These are phyloP conservation scores for Melanogaster broomeanus DNA, from an alignment of 768 basidiomycete species.

Conservation along the genomic window DNA sequence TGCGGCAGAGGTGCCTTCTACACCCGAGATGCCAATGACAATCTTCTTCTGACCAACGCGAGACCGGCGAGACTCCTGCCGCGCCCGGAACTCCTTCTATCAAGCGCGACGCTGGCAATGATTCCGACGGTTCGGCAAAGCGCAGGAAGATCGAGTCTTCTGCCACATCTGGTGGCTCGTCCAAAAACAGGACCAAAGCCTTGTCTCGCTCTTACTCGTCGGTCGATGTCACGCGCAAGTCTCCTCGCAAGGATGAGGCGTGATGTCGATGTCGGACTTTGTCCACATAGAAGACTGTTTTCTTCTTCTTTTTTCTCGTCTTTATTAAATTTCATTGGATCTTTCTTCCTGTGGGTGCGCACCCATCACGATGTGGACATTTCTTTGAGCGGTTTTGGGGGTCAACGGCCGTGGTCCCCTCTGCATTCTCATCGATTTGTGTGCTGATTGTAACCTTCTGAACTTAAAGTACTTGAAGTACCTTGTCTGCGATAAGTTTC, in stretches of 20 bases:
- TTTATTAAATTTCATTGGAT: no score
- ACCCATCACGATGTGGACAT: not conserved
- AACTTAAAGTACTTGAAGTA: not conserved
- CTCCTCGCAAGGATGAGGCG: not conserved
- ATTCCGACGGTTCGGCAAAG: constrained; percentile 2
- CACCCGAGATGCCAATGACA: not conserved
- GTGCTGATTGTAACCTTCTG: not conserved
- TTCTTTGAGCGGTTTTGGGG: constrained; percentile 1
- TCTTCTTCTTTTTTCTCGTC: not conserved
- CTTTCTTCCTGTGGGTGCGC: constrained; percentile 2
- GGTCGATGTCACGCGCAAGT: constrained; percentile 2
- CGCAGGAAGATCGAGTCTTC: constrained; percentile 13
- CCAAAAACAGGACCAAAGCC: not conserved
- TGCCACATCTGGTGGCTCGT: not conserved
- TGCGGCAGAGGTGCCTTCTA: not conserved
- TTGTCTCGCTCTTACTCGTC: not conserved
- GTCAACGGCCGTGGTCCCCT: constrained; percentile 6
- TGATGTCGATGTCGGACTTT: not conserved
- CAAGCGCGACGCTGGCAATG: not conserved
- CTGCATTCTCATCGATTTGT: not conserved
- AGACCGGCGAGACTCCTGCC: not conserved
- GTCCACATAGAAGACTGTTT: not conserved
- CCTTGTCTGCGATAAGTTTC: not conserved
- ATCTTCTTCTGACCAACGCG: not conserved
- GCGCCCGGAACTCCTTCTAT: not conserved